Evolutionary conservation across 106 monocot species (phyloP).

Genomic region (Hemerocallis citrina): DNA sequence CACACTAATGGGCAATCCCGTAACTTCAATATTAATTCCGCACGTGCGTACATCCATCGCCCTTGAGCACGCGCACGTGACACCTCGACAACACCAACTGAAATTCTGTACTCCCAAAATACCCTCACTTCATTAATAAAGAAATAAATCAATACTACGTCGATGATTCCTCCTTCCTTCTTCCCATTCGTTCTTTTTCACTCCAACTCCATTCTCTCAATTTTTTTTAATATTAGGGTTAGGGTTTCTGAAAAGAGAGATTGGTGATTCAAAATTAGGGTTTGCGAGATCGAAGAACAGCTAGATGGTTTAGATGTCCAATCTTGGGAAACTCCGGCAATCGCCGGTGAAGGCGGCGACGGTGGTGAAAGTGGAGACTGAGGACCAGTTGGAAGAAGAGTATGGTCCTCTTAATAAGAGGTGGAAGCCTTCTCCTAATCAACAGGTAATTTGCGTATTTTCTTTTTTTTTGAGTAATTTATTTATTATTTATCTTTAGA

Average conservation of each 20-base stretch:
- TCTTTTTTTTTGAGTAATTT: neutral
- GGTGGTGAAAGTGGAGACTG: slow-evolving; percentile 50
- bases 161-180: slow-evolving; percentile 8
- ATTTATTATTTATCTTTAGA: neutral
- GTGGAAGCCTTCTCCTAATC: slow-evolving; percentile 17
- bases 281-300: slow-evolving; percentile 1
- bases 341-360: neutral
- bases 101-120: no score
- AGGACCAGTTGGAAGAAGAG: slow-evolving; percentile 53
- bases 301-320: slow-evolving; percentile 50
- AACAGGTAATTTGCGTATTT: slow-evolving; percentile 26
- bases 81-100: no score
- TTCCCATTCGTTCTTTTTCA: neutral
- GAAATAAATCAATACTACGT: no score
- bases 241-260: neutral
- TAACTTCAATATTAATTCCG: no score
- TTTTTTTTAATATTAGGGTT: neutral
- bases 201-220: no score
- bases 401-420: slow-evolving; percentile 46
- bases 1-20: no score
- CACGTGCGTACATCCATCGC: no score
- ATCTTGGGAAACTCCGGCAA: slow-evolving; percentile 21
- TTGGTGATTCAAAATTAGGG: neutral
- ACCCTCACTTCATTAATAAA: no score
- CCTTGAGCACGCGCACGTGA: no score